phyloP scores from a whole-genome alignment of 1,139 yeast species.

The Chernovozyma aurita region DNA sequence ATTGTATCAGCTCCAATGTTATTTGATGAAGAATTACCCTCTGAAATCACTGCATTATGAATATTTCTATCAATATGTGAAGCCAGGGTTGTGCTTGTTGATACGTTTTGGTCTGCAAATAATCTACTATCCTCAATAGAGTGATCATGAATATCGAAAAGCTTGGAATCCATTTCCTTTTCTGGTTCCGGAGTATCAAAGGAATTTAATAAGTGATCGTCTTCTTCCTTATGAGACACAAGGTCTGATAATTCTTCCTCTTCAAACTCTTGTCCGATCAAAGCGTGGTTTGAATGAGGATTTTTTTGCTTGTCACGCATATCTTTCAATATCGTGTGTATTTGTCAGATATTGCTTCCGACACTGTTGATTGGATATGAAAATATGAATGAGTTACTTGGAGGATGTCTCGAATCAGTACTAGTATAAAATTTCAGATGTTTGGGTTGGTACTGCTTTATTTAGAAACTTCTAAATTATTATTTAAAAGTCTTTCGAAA shows the following conservation, averaged over 20 bases:
- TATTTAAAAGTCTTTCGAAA: too few species aligned
- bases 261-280: not conserved
- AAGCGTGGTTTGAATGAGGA: not conserved
- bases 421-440: too few species aligned
- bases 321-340: too few species aligned
- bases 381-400: too few species aligned
- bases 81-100: not conserved
- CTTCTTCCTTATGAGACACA: not conserved
- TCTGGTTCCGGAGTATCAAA: constrained; percentile 8
- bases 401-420: too few species aligned
- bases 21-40: constrained; percentile 6
- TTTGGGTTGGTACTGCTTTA: too few species aligned
- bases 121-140: constrained; percentile 1
- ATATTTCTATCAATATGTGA: constrained; percentile 13
- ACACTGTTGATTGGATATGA: too few species aligned
- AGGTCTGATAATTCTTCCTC: not conserved
- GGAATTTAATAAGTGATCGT: constrained; percentile 6
- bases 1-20: not conserved
- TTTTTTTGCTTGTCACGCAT: too few species aligned
- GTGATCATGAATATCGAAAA: not conserved
- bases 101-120: not conserved
- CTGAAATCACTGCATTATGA: constrained; percentile 12
- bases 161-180: not conserved
- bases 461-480: too few species aligned
- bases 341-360: too few species aligned